Base-by-base conservation (phyloP, 768 basidiomycete species). In the Lactarius indigo region DNA sequence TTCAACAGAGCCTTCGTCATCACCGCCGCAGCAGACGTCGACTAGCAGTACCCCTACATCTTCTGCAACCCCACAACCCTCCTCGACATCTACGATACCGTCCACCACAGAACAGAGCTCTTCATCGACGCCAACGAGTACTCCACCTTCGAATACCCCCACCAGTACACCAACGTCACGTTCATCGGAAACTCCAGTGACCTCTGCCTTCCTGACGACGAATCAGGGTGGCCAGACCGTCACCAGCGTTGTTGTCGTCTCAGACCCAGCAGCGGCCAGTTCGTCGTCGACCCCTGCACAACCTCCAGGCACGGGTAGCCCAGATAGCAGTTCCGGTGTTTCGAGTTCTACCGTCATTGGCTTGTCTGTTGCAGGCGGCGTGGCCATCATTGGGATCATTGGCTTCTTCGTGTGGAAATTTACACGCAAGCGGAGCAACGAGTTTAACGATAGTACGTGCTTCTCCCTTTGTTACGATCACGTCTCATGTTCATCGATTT, bases 401-500 rank as follows among this genome's bases (percentile, higher is more conserved):
- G 85, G 80, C 18, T 94, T 94, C 79, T 84, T 92, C 69, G 78
- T 91, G 42, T 94, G 93, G 92, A 94, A 94, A 76, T 85, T 92
- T 73, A 90, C 89, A 2, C 82, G 89, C 73, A 94, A 93, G 75
- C 87, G 89, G 64, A 86, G 87, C 73, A 68, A 80, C 30, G 75
- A 75, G 61, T 91, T 90, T 72, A 90, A 93, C 72, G 89, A 91
- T 78, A 87, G 92, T 92, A 76, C 72, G 90, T 84, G 44, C 54
- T 50, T 65, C 37, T 13, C 41, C 5, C 9, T 64, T 39, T 55
- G 57, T 39, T 59, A 66, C 56, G 9, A 31, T 57, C 64, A 63
- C 57, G 50, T 18, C 64, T 59, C 56, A 8, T 59, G 65, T 26
- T 65, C n/a, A 63, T 61, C 20, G 23, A 64, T 70, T 44, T 52